Evolutionary conservation across 345 rosid genomes (phyloP).

Genomic region (Euphorbia pulcherrima): DNA sequence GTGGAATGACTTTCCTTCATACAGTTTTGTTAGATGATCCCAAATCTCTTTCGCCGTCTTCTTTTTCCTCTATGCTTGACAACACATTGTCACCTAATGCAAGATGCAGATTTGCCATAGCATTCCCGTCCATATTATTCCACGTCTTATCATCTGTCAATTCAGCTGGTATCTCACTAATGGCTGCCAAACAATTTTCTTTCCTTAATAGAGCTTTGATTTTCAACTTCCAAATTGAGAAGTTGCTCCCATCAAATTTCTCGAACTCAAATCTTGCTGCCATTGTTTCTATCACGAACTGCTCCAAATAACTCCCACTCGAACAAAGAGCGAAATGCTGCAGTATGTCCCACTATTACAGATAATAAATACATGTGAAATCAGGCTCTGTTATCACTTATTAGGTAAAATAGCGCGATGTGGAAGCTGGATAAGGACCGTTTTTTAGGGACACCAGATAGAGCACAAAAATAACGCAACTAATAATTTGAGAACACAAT

Average conservation of each 20-base stretch:
- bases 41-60: not conserved
- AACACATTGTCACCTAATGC: not conserved
- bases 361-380: too few relatives aligned
- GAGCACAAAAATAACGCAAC: too few relatives aligned
- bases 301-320: not conserved
- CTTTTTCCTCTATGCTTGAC: not conserved
- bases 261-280: not conserved
- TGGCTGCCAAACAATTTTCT: not conserved
- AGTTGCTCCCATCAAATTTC: not conserved
- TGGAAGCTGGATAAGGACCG: too few relatives aligned
- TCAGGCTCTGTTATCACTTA: too few relatives aligned
- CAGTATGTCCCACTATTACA: too few relatives aligned
- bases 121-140: too few relatives aligned
- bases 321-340: too few relatives aligned
- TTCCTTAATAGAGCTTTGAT: not conserved
- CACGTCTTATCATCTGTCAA: too few relatives aligned
- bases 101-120: not conserved
- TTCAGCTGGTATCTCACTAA: not conserved
- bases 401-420: too few relatives aligned
- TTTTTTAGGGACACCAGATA: too few relatives aligned
- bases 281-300: not conserved
- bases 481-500: too few relatives aligned
- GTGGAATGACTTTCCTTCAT: not conserved
- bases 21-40: not conserved
- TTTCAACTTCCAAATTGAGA: not conserved